Evolutionary conservation across 2,329 filamentous ascomycete genomes (phyloP).

Genomic region (Claviceps quebecensis): DNA sequence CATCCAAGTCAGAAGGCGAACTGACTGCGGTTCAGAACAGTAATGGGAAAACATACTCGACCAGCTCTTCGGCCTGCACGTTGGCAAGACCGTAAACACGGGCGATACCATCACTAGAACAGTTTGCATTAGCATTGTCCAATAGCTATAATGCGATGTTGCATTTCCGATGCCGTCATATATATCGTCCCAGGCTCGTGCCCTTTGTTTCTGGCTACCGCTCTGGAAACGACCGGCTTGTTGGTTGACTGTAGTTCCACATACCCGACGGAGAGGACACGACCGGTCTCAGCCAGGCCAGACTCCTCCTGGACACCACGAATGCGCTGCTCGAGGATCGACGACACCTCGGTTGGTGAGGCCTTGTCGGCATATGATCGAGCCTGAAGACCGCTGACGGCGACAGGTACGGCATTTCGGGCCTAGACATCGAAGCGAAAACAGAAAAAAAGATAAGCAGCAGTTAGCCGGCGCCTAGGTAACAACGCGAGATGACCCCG

Average conservation of each 20-base stretch:
- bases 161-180: background rate
- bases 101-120: slow-evolving; percentile 92
- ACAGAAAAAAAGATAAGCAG: slow-evolving; percentile 24
- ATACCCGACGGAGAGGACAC: slow-evolving; percentile 97
- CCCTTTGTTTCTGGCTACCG: background rate
- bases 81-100: slow-evolving; percentile 99
- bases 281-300: slow-evolving; percentile 92
- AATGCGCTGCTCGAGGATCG: slow-evolving; percentile 98
- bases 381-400: slow-evolving; percentile 47
- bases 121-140: slow-evolving; percentile 19
- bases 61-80: slow-evolving; percentile 99
- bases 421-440: slow-evolving; percentile 38
- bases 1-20: slow-evolving; percentile 9
- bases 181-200: background rate
- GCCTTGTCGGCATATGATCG: slow-evolving; percentile 92
- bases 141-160: background rate
- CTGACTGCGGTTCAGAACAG: slow-evolving; percentile 1
- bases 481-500: slow-evolving; percentile 19
- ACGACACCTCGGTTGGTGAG: slow-evolving; percentile 93
- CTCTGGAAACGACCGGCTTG: background rate
- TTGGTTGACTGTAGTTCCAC: slow-evolving; percentile 26
- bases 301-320: slow-evolving; percentile 96
- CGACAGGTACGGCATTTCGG: slow-evolving; percentile 72
- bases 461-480: slow-evolving; percentile 38
- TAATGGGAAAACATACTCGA: slow-evolving; percentile 61